Evolutionary conservation across 1,139 yeast genomes (phyloP).

Genomic region (Candida smagusa): DNA sequence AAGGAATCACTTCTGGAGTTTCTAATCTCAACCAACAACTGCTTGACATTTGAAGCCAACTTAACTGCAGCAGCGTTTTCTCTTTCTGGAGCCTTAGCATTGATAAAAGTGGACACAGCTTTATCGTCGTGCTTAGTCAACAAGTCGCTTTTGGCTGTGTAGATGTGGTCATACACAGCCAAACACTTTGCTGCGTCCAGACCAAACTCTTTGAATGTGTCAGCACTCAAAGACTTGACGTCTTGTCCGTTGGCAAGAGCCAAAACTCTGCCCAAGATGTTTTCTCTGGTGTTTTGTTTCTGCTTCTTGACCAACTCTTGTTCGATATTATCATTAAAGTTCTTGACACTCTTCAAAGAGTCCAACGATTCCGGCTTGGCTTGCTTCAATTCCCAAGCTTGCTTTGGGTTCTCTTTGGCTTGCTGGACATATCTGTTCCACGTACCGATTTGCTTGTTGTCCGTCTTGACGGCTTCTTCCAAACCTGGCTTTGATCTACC

Average conservation of each 20-base stretch:
- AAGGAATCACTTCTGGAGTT: conserved; percentile 49
- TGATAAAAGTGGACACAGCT: conserved; percentile 21
- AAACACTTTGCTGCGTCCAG: conserved; percentile 31
- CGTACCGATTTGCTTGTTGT: conserved; percentile 63
- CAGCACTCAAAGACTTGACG: conserved; percentile 18
- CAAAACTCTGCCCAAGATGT: conserved; percentile 44
- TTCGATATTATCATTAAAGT: conserved; percentile 26
- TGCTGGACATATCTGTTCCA: conserved; percentile 71
- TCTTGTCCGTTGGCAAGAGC: conserved; percentile 20
- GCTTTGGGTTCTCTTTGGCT: conserved; percentile 57
- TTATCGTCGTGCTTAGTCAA: conserved; percentile 17
- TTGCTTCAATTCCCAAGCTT: conserved; percentile 54
- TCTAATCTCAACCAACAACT: conserved; percentile 53
- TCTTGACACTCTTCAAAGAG: conserved; percentile 15
- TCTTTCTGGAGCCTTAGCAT: conserved; percentile 37
- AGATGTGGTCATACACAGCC: conserved; percentile 27
- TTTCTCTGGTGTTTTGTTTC: conserved; percentile 40
- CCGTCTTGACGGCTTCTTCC: conserved; percentile 62
- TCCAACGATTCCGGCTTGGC: conserved; percentile 41
- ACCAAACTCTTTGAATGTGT: conserved; percentile 18
- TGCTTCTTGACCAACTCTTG: conserved; percentile 37
- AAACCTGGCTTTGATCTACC: conserved; percentile 82
- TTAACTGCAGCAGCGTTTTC: conserved; percentile 34
- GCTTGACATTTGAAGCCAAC: conserved; percentile 47
- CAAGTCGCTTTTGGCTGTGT: conserved; percentile 26